These are phyloP conservation scores for Cryptococcus sp. DNA, from an alignment of 1,284 basidiomycete species.

Conservation along the genomic window DNA sequence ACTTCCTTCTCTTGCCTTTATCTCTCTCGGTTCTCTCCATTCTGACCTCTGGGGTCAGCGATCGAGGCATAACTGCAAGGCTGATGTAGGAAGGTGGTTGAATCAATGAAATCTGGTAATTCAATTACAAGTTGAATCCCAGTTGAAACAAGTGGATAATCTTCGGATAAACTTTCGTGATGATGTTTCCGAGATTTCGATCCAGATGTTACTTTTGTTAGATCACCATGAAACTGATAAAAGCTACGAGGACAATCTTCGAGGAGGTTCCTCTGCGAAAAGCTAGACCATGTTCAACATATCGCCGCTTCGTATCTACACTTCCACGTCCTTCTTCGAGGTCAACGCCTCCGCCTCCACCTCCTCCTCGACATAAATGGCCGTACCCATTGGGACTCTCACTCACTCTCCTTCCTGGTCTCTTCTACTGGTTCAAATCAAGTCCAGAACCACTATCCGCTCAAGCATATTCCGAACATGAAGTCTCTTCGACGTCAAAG, in stretches of 20 bases:
- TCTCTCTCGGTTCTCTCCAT: conserved; percentile 11
- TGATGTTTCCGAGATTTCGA: too few species aligned
- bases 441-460: conserved; percentile 19
- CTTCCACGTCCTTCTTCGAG: too few species aligned
- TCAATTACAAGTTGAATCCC: too few species aligned
- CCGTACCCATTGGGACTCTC: conserved; percentile 12
- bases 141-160: too few species aligned
- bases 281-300: too few species aligned
- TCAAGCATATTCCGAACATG: conserved; percentile 34
- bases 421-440: conserved; percentile 15
- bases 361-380: background rate
- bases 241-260: too few species aligned
- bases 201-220: too few species aligned
- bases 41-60: conserved; percentile 17
- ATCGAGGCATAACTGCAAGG: conserved; percentile 21
- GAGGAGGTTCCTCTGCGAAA: too few species aligned
- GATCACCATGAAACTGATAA: too few species aligned
- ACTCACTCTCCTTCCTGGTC: conserved; percentile 18
- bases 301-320: too few species aligned
- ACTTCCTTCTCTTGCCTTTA: background rate
- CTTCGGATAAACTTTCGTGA: too few species aligned
- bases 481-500: conserved; percentile 9
- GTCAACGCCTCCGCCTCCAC: background rate
- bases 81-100: background rate
- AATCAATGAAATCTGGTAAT: too few species aligned